Conservation (phyloP, 2,329 filamentous ascomycete genomes). For the Nothomitra cinnamomea region DNA sequence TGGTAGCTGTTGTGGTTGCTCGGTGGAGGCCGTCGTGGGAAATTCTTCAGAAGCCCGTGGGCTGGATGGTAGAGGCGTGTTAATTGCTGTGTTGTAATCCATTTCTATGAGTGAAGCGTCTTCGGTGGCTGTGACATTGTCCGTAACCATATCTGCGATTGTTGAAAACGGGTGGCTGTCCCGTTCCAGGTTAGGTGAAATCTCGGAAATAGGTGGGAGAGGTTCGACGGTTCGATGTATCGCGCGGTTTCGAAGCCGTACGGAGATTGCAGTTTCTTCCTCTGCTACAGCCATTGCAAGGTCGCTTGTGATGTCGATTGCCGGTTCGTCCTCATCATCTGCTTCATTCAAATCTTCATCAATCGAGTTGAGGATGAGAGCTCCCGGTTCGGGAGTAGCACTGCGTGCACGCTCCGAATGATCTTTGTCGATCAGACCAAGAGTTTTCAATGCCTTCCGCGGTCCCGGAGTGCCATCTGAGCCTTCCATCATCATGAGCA, state of each 20-base stretch:
- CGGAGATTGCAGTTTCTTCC: not conserved
- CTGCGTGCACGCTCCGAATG: too few relatives aligned
- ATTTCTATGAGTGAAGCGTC: too few relatives aligned
- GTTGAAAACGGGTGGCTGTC: not conserved
- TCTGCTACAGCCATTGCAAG: not conserved
- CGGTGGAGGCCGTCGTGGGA: too few relatives aligned
- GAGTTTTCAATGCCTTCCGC: too few relatives aligned
- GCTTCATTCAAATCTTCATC: not conserved
- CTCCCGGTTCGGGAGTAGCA: too few relatives aligned
- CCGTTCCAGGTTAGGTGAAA: not conserved
- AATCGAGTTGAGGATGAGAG: not conserved
- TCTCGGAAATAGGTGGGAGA: not conserved
- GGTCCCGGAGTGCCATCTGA: not conserved
- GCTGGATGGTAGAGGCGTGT: too few relatives aligned
- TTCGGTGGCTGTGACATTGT: too few relatives aligned
- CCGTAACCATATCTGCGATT: too few relatives aligned
- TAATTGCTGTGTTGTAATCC: too few relatives aligned
- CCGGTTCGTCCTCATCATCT: not conserved
- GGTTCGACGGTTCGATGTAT: not conserved
- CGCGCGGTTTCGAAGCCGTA: not conserved
- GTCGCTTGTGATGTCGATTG: not conserved
- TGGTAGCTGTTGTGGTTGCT: too few relatives aligned
- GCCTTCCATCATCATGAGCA: not conserved
- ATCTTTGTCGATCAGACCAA: too few relatives aligned
- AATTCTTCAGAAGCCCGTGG: too few relatives aligned